These are phyloP conservation scores for Sphagnum tenellum DNA, from an alignment of 225 moss, liverwort and hornwort genomes.

Conservation along the genomic window DNA sequence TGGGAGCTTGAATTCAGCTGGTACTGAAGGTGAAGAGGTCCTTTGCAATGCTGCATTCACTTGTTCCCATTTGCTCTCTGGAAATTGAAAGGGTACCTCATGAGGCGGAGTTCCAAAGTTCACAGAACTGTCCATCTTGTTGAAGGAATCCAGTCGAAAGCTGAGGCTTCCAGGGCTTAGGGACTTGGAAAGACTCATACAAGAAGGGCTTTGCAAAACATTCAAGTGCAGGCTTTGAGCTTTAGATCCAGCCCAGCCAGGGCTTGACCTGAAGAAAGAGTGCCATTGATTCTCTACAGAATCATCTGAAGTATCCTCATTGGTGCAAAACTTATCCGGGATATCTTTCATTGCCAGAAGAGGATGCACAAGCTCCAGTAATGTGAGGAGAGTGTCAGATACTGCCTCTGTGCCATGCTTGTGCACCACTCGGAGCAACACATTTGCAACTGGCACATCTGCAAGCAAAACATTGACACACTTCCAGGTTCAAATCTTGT, in stretches of 20 bases:
- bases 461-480: background rate
- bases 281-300: conserved; percentile 33
- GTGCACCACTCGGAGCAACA: conserved; percentile 20
- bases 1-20: no score
- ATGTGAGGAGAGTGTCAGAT: conserved; percentile 16
- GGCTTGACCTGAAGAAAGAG: conserved; percentile 19
- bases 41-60: background rate
- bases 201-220: no score
- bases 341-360: conserved; percentile 19
- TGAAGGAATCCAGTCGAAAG: background rate
- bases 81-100: background rate
- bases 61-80: conserved; percentile 6
- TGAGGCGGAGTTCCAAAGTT: no score
- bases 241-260: conserved; percentile 19
- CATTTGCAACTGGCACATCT: conserved; percentile 24
- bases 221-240: conserved; percentile 15
- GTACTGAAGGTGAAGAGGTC: no score
- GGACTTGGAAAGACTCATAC: conserved; percentile 20
- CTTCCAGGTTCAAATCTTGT: no score
- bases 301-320: conserved; percentile 27
- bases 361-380: conserved; percentile 24
- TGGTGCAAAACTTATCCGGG: background rate
- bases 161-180: conserved; percentile 15
- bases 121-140: no score
- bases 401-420: conserved; percentile 28